Conservation (phyloP, 148 eudicot genomes). For the Rheum nobile region DNA sequence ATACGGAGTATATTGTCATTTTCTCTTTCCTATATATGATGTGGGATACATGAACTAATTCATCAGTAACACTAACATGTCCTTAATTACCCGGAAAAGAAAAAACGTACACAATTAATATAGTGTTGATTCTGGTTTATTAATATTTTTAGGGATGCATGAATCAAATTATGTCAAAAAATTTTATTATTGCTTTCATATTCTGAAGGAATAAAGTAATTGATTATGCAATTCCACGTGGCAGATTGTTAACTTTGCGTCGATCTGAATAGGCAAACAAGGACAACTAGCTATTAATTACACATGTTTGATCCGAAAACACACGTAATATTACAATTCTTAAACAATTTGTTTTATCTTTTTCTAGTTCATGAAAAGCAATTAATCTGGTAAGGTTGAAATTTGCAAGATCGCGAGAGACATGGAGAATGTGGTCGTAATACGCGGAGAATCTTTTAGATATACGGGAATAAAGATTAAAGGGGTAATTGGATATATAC, state of each 20-base stretch:
- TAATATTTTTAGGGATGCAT: not conserved
- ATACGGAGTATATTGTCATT: too few relatives aligned
- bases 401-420: conserved; percentile 3
- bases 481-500: too few relatives aligned
- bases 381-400: not conserved
- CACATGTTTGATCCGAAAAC: not conserved
- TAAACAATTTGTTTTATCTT: not conserved
- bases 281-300: not conserved
- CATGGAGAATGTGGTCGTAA: conserved; percentile 9
- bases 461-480: conserved; percentile 3
- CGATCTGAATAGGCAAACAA: not conserved
- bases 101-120: too few relatives aligned
- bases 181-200: not conserved
- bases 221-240: not conserved
- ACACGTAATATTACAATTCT: not conserved
- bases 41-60: too few relatives aligned
- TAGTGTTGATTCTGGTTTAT: too few relatives aligned
- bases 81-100: too few relatives aligned
- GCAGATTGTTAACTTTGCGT: not conserved
- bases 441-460: conserved; percentile 8
- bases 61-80: too few relatives aligned
- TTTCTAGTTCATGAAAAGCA: not conserved
- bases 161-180: not conserved
- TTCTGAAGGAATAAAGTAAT: not conserved
- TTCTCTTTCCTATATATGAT: too few relatives aligned